phyloP scores from a whole-genome alignment of 108 stramenopile genomes.

The Fragilaria radians region DNA sequence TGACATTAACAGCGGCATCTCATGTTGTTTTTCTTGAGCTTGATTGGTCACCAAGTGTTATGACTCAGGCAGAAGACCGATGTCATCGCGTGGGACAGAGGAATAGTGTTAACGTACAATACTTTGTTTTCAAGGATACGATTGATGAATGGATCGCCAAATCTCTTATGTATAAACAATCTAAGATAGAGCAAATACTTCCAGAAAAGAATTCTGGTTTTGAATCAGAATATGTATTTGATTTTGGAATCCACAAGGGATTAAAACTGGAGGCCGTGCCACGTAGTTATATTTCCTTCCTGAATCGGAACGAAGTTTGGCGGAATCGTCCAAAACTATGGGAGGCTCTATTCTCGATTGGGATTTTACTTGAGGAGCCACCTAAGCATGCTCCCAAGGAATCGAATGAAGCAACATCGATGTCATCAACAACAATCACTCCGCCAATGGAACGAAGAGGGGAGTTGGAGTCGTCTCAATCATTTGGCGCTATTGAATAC shows the following conservation, averaged over 20 bases:
- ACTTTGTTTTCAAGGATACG: slow-evolving; percentile 21
- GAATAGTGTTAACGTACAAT: slow-evolving; percentile 11
- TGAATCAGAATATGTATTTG: slow-evolving; percentile 11
- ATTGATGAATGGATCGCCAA: slow-evolving; percentile 25
- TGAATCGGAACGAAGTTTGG: slow-evolving; percentile 3
- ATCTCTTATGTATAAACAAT: slow-evolving; percentile 11
- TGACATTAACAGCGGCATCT: slow-evolving; percentile 24
- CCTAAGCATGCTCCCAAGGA: neutral
- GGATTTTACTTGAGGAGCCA: slow-evolving; percentile 9
- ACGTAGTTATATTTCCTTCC: neutral
- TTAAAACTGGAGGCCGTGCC: slow-evolving; percentile 12
- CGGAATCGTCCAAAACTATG: slow-evolving; percentile 7
- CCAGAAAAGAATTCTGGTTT: slow-evolving; percentile 1
- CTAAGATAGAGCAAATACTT: neutral
- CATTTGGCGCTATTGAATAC: slow-evolving; percentile 1
- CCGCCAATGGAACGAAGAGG: neutral
- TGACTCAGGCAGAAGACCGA: slow-evolving; percentile 29
- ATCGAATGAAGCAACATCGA: neutral
- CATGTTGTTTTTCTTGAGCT: slow-evolving; percentile 32
- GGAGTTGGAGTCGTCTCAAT: slow-evolving; percentile 3
- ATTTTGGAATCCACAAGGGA: slow-evolving; percentile 21
- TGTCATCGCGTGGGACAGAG: slow-evolving; percentile 31
- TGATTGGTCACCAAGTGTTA: slow-evolving; percentile 27
- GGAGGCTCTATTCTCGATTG: slow-evolving; percentile 5
- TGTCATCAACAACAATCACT: no score